Base-by-base conservation (phyloP, 2,329 filamentous ascomycete genomes). In the Drechslerella dactyloides region DNA sequence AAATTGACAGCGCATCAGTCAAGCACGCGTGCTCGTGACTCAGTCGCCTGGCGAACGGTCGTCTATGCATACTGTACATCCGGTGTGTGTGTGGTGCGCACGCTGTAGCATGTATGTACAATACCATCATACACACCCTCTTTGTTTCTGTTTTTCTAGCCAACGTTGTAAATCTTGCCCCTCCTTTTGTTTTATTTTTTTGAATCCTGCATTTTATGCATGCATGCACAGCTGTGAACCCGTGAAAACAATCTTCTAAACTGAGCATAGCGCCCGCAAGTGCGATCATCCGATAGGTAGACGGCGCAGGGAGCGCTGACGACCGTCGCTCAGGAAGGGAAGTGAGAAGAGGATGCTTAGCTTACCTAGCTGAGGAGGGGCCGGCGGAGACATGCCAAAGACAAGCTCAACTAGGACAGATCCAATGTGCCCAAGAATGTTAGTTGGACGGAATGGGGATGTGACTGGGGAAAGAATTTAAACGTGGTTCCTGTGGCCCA, bases 181-280 rank as follows among this genome's bases (percentile, higher is more conserved):
- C 27, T 8, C 27, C 27, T 33, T 8, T 8, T 33, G 3, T 33
- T 33, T 33, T 4, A 33, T 33, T 33, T 33, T 33, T 33, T 33
- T 33, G 27, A 33, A 33, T 33, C 27, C 35, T 30, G 37, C 35
- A 11, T 46, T 21, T 46, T 5, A 46, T 61, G 8, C 27, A 33
- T 33, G 42, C 55, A 21, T 60, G 55, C 66, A 42, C 44, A 58
- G 57, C 53, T 33, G 51, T 19, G 64, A 21, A 33, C 15, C 44
- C 52, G 42, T 57, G 52, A 52, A 72, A 65, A 72, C 68, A 72
- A 44, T 72, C 44, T 56, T 72, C 68, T 65, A 35, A 61, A 65
- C 50, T 24, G 40, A 72, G 68, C 37, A 72, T 72, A 72, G 68
- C 68, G 68, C 68, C 68, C 55, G 55, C 57, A 37, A 30, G 55